These are phyloP conservation scores for Tuber magnatum DNA, from an alignment of 495 filamentous ascomycete species.

Conservation along the genomic window DNA sequence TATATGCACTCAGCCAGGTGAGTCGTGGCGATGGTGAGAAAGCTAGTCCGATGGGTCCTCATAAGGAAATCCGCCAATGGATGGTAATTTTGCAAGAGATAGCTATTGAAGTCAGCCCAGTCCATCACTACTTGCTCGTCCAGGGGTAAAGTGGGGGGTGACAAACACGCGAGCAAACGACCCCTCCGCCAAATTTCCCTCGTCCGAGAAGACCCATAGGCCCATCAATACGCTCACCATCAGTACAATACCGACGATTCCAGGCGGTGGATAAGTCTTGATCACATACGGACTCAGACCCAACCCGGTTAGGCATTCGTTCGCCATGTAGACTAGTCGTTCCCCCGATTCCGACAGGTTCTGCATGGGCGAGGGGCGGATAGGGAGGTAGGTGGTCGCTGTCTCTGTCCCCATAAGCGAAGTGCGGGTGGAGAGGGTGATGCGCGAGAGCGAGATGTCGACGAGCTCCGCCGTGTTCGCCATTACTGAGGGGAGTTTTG, in stretches of 20 bases:
- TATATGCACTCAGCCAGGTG: conserved; percentile 52
- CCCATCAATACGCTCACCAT: conserved; percentile 45
- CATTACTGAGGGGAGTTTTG: conserved; percentile 44
- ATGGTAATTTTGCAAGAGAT: conserved; percentile 42
- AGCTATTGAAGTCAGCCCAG: conserved; percentile 43
- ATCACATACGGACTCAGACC: conserved; percentile 52
- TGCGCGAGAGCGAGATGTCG: conserved; percentile 50
- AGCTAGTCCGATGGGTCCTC: conserved; percentile 43
- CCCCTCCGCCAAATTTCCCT: conserved; percentile 51
- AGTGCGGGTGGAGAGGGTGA: conserved; percentile 46
- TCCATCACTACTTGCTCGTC: neutral
- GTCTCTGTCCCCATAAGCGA: conserved; percentile 46
- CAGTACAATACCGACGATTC: conserved; percentile 41
- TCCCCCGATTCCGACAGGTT: conserved; percentile 52
- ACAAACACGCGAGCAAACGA: conserved; percentile 38
- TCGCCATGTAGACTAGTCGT: conserved; percentile 61
- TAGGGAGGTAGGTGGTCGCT: conserved; percentile 48
- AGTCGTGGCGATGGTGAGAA: conserved; percentile 47
- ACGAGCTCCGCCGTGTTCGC: conserved; percentile 49
- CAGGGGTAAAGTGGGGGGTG: too few species aligned
- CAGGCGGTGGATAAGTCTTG: conserved; percentile 51
- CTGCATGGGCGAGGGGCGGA: conserved; percentile 56
- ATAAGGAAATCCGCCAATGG: conserved; percentile 48
- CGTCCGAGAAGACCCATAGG: conserved; percentile 47
- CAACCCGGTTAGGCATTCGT: conserved; percentile 50